phyloP scores from a whole-genome alignment of 2,329 filamentous ascomycete species.

The Xylariaceae sp. region DNA sequence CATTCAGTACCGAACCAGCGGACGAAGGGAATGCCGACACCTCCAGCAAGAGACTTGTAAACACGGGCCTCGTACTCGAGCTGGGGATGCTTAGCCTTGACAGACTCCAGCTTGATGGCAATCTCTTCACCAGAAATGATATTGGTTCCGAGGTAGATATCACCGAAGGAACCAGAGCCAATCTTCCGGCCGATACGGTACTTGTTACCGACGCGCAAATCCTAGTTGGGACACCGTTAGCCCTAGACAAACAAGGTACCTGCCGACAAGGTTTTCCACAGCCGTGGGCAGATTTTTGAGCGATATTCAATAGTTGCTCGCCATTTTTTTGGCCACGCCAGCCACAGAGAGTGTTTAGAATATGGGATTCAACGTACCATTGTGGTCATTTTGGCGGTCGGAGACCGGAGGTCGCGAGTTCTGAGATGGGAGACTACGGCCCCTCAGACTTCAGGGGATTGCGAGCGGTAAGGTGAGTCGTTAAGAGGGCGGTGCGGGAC shows the following conservation, averaged over 20 bases:
- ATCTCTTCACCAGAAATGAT: conserved; percentile 99
- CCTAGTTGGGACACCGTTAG: conserved; percentile 60
- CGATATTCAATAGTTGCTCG: conserved; percentile 10
- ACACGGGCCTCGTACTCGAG: conserved; percentile 98
- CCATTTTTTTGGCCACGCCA: background rate
- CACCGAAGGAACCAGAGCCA: conserved; percentile 93
- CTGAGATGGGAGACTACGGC: too few relatives aligned
- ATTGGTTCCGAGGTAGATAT: conserved; percentile 98
- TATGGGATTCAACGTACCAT: conserved; percentile 25
- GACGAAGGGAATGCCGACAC: conserved; percentile 96
- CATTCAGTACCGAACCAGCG: conserved; percentile 99
- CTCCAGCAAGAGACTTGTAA: conserved; percentile 83
- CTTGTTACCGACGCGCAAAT: conserved; percentile 98
- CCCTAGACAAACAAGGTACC: too few relatives aligned
- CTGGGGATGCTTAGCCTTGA: conserved; percentile 99
- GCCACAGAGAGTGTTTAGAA: background rate
- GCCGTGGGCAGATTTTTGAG: too few relatives aligned
- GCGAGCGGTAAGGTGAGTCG: too few relatives aligned
- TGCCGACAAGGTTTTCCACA: too few relatives aligned
- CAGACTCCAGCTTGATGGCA: conserved; percentile 98
- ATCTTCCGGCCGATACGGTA: conserved; percentile 99
- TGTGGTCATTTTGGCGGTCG: conserved; percentile 31
- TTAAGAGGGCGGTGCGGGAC: too few relatives aligned
- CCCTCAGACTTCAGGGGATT: too few relatives aligned
- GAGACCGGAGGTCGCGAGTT: too few relatives aligned